Evolutionary conservation across 768 basidiomycete species (phyloP), one percentile per base, ranked within the genome.

Genomic region (Leccinum aurantiacum): DNA sequence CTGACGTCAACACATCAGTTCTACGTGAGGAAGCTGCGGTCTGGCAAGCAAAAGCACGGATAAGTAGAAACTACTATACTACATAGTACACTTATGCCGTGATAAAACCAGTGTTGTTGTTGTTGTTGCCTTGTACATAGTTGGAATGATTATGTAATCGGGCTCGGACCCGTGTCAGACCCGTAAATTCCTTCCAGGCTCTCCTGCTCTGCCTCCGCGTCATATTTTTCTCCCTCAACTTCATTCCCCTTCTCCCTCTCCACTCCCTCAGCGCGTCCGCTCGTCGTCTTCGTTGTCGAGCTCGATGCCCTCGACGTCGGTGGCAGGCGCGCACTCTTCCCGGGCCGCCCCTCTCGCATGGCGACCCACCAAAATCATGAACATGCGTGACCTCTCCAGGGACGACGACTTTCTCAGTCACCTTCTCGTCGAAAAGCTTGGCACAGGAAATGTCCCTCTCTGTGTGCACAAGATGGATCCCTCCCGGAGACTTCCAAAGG

Each of bases 1-100:
- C 67, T 73, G 62, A 71, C 65, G 71, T 67, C 65, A 51, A 48
- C 50, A 63, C 37, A 65, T 11, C 66, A 95, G 92, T 97, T 98
- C 81, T 97, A 96, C 82, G 78, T 94, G 71, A 87, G 92, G 81
- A 95, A 95, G 76, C 82, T 98, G 78, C 88, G 91, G 78, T 84
- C 90, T 64, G 89, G 91, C 75, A 97, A 97, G 84, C 89, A 93
- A 81, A 97, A 95, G 84, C 95, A 97, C 78, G 92, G 78, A 82
- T 68, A 76, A 72, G 69, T 80, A 61, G 22, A n/a, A 44, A 44
- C 37, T 38, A 6, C 1, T 24, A 24, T 24, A 24, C 3, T 17
- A 29, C 29, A 29, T 29, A 29, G 29, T 29, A 8, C 25, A 25
- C 25, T 25, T 25, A 6, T 25, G 25, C 29, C 29, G 29, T 33